Conservation (phyloP, 305 asterid genomes). For the Fraxinus xanthoxyloides region DNA sequence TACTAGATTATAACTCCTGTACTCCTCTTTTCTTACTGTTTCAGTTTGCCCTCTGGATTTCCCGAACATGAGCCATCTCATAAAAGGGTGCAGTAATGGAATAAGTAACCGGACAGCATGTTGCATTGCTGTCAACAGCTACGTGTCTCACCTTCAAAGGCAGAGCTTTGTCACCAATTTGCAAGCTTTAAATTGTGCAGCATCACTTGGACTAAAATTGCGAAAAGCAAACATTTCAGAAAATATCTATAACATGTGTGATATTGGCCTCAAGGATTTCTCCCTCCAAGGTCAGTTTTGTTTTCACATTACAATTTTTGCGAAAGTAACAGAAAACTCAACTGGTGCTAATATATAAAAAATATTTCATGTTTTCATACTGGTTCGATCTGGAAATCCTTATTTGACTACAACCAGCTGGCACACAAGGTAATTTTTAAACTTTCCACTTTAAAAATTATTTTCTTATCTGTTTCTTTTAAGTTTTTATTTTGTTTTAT, state of each 20-base stretch:
- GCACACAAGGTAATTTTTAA: slow-evolving; percentile 63
- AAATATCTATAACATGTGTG: slow-evolving; percentile 71
- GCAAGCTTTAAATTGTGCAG: slow-evolving; percentile 95
- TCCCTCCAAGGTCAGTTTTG: slow-evolving; percentile 85
- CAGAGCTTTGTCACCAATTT: slow-evolving; percentile 95
- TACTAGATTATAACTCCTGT: slow-evolving; percentile 5
- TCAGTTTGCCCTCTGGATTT: slow-evolving; percentile 89
- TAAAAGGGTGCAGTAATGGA: slow-evolving; percentile 57
- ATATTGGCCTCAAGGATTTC: slow-evolving; percentile 86
- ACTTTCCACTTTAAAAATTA: slow-evolving; percentile 4
- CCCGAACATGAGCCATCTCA: slow-evolving; percentile 62
- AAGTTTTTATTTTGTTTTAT: not conserved
- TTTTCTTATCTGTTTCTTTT: slow-evolving; percentile 4
- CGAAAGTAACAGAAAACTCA: slow-evolving; percentile 11
- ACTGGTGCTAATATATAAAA: slow-evolving; percentile 30
- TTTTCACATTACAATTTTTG: slow-evolving; percentile 15
- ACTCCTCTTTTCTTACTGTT: slow-evolving; percentile 16
- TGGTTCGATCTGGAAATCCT: slow-evolving; percentile 38
- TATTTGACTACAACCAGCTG: slow-evolving; percentile 52
- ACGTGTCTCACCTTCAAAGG: slow-evolving; percentile 82
- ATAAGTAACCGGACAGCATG: slow-evolving; percentile 57
- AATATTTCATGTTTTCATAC: slow-evolving; percentile 31
- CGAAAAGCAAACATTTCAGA: slow-evolving; percentile 69
- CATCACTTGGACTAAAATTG: slow-evolving; percentile 72
- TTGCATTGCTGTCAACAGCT: slow-evolving; percentile 68